Percentiles rank a stretch among this genome's conserved stretches.
These are phyloP conservation scores for Aspergillus indologenus DNA, from an alignment of 495 filamentous ascomycete species.

Conservation along the genomic window DNA sequence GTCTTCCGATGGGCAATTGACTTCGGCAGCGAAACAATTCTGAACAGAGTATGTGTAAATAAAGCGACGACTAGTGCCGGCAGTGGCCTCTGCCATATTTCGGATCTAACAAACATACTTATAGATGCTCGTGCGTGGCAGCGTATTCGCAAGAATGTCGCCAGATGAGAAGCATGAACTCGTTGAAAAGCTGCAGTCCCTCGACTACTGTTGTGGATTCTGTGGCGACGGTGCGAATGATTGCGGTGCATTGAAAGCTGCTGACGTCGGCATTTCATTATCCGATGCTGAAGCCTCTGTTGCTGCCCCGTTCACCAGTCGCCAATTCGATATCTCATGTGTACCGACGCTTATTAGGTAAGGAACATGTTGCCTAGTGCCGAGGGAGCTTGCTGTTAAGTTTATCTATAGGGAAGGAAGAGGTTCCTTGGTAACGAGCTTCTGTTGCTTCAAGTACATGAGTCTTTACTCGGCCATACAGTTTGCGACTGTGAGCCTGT, in stretches of 20 bases:
- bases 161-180: conserved; percentile 99
- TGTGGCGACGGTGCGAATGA: conserved; percentile 99
- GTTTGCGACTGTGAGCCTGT: conserved; percentile 97
- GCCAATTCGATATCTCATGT: conserved; percentile 94
- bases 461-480: conserved; percentile 98
- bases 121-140: conserved; percentile 83
- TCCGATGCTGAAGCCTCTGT: conserved; percentile 98
- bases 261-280: conserved; percentile 97
- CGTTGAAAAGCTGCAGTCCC: conserved; percentile 93
- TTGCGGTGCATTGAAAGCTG: conserved; percentile 94
- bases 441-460: conserved; percentile 99
- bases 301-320: conserved; percentile 93
- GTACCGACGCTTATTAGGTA: conserved; percentile 88
- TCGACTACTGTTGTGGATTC: conserved; percentile 94
- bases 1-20: conserved; percentile 96
- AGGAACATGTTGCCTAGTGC: neutral
- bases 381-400: conserved; percentile 3
- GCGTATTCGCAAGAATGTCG: conserved; percentile 97
- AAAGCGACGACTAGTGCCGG: neutral
- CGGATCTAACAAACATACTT: neutral
- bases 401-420: conserved; percentile 70
- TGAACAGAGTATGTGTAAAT: conserved; percentile 55
- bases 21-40: conserved; percentile 72
- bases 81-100: neutral
- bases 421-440: conserved; percentile 92